Base-by-base conservation (phyloP, 148 eudicot species). In the Cornus suecica region DNA sequence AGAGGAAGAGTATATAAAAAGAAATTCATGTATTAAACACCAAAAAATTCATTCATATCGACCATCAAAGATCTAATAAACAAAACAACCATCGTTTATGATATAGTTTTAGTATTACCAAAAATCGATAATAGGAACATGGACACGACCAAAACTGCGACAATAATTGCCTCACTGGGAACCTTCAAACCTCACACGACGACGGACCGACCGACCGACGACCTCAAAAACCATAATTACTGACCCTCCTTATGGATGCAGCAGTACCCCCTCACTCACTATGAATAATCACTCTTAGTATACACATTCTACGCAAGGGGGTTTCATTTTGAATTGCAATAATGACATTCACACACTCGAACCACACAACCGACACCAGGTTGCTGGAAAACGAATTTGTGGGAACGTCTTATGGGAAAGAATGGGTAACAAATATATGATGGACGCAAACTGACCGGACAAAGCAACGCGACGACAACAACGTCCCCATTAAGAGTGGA, bases 101-200 rank as follows among this genome's bases (percentile, higher is more conserved):
- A 45, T 37, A 37, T 65, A 51, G n/a, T 14, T 29, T 32, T 74
- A 22, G 65, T 52, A 30, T 31, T 29, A 8, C 13, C 3, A 5
- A 48, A 58, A 14, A 58, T 58, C 62, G 20, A 24, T 14, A 42
- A 66, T 30, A 52, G 71, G 22, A 31, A 26, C 66, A 68, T 27
- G 56, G 56, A 74, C 68, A 54, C 5, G 79, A 82, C 84, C 95
- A 91, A 91, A 91, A 91, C 89, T 89, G 88, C 65, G 60, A 81
- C 85, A 30, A 84, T 80, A 79, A 79, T 78, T 85, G 76, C 75
- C 84, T 68, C 82, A 72, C 74, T 67, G 84, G 76, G 81, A 76
- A 83, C 73, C 78, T 87, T 83, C 83, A 75, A 80, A 42, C 45
- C 71, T 56, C 74, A 72, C 80, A 69, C 69, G 24, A 34, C 37